phyloP scores from a whole-genome alignment of 2,329 filamentous ascomycete species.

The Aspergillus udagawae region DNA sequence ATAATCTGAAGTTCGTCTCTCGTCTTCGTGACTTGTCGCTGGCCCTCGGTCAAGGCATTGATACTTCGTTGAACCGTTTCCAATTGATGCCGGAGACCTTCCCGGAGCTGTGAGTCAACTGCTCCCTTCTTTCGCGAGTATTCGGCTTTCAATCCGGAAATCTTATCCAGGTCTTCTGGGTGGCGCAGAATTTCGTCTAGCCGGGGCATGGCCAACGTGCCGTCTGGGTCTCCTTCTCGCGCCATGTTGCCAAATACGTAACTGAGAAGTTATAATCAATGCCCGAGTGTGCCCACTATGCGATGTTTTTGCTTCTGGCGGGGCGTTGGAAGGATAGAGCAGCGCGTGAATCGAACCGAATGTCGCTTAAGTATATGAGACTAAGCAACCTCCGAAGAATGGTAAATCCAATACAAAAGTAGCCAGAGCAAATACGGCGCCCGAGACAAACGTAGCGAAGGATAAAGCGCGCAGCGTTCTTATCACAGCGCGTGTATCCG shows the following conservation, averaged over 20 bases:
- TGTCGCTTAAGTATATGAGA: background rate
- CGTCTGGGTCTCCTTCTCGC: slow-evolving; percentile 45
- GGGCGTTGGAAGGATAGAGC: background rate
- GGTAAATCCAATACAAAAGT: background rate
- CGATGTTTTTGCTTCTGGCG: background rate
- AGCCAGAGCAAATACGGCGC: background rate
- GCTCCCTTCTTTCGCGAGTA: slow-evolving; percentile 91
- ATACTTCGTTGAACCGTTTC: slow-evolving; percentile 93
- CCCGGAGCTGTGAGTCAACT: slow-evolving; percentile 84
- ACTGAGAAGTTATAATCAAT: background rate
- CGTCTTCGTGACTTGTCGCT: slow-evolving; percentile 86
- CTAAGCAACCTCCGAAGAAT: background rate
- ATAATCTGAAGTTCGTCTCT: slow-evolving; percentile 99
- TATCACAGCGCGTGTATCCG: background rate
- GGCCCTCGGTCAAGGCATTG: slow-evolving; percentile 79
- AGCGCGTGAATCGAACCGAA: background rate
- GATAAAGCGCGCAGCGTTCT: background rate
- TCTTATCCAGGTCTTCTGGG: slow-evolving; percentile 96
- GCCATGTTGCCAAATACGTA: slow-evolving; percentile 27
- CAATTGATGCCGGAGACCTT: slow-evolving; percentile 84
- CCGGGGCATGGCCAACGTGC: slow-evolving; percentile 64
- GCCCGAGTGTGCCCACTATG: background rate
- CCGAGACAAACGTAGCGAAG: background rate
- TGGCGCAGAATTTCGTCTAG: slow-evolving; percentile 90
- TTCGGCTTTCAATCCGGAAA: slow-evolving; percentile 81